phyloP scores from a whole-genome alignment of 2,329 filamentous ascomycete species.

The Aspergillus ruber region DNA sequence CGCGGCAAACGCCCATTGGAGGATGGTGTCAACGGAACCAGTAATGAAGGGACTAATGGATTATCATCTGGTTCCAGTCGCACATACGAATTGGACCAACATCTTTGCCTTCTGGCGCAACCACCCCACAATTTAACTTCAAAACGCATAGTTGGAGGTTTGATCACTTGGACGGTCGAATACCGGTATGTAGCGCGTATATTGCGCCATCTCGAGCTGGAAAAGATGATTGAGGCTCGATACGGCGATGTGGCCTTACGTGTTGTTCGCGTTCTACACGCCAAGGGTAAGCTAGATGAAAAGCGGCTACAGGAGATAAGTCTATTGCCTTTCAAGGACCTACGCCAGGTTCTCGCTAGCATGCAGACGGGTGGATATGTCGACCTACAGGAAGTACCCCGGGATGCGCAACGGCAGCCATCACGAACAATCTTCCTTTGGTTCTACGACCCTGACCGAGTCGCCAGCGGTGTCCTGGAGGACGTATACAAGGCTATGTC shows the following conservation, averaged over 20 bases:
- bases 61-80: conserved; percentile 16
- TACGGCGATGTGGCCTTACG: conserved; percentile 73
- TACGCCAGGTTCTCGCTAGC: conserved; percentile 74
- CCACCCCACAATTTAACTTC: conserved; percentile 34
- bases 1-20: conserved; percentile 28
- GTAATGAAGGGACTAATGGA: conserved; percentile 44
- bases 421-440: conserved; percentile 84
- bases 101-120: conserved; percentile 46
- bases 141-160: conserved; percentile 39
- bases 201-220: conserved; percentile 70
- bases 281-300: conserved; percentile 91
- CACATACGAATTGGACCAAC: conserved; percentile 31
- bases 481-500: conserved; percentile 87
- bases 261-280: conserved; percentile 75
- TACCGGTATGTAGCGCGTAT: conserved; percentile 66
- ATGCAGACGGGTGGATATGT: conserved; percentile 83
- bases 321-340: conserved; percentile 76
- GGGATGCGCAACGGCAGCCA: conserved; percentile 73
- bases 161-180: conserved; percentile 75
- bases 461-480: conserved; percentile 64
- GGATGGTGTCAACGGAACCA: conserved; percentile 34
- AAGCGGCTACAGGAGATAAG: conserved; percentile 75
- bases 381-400: conserved; percentile 89
- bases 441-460: conserved; percentile 76
- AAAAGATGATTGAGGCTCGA: conserved; percentile 70